Evolutionary conservation across 2,329 filamentous ascomycete genomes (phyloP).

Genomic region (Phoma sp.): DNA sequence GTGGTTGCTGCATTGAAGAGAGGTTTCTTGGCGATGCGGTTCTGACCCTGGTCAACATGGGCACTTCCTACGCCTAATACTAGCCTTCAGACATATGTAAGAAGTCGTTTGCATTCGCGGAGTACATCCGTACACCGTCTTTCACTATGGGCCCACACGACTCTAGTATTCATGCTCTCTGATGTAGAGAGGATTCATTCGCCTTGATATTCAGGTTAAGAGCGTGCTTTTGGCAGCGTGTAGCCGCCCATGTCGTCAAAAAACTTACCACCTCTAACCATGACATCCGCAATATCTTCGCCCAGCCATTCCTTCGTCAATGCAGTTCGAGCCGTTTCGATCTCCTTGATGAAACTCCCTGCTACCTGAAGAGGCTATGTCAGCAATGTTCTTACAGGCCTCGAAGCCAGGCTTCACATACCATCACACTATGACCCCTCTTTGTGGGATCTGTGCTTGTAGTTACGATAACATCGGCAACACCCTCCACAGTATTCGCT

Average conservation of each 20-base stretch:
- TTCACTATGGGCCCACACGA: too few relatives aligned
- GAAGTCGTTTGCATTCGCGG: too few relatives aligned
- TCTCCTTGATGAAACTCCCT: constrained; percentile 37
- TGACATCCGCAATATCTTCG: constrained; percentile 41
- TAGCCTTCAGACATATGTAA: too few relatives aligned
- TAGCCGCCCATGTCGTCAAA: constrained; percentile 48
- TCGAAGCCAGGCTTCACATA: constrained; percentile 15
- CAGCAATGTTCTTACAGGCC: not conserved
- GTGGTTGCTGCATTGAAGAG: too few relatives aligned
- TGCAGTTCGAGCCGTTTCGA: constrained; percentile 36
- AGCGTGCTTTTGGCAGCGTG: constrained; percentile 39
- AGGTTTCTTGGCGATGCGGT: too few relatives aligned
- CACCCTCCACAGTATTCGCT: constrained; percentile 52
- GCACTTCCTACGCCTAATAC: too few relatives aligned
- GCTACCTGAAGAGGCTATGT: constrained; percentile 30
- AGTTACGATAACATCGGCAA: constrained; percentile 53
- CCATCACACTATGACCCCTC: constrained; percentile 41
- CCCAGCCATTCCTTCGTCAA: constrained; percentile 44
- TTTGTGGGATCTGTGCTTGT: constrained; percentile 44
- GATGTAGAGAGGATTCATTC: too few relatives aligned
- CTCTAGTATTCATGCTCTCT: too few relatives aligned
- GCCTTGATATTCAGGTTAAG: too few relatives aligned
- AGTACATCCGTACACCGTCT: too few relatives aligned
- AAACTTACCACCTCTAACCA: constrained; percentile 44
- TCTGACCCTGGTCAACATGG: too few relatives aligned